Conservation (phyloP, 495 filamentous ascomycete genomes). For the Tuber aestivum region DNA sequence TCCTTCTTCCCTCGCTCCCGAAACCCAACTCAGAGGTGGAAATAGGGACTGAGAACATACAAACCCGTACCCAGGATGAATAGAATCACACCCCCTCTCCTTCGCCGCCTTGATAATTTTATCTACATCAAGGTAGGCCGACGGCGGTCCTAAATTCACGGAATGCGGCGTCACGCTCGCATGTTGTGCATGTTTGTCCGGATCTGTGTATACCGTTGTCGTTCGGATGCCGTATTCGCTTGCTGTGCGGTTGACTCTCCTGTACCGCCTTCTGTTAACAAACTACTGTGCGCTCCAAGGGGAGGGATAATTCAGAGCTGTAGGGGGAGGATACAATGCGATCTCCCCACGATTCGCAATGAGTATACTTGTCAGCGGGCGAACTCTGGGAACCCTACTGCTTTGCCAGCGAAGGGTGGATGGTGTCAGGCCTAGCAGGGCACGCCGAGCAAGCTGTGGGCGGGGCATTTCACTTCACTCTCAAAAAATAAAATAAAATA, state of each 20-base stretch:
- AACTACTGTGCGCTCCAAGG: not conserved
- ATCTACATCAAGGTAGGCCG: slow-evolving; percentile 86
- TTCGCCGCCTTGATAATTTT: slow-evolving; percentile 84
- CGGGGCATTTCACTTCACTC: not conserved
- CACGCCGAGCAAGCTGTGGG: not conserved
- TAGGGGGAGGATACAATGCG: slow-evolving; percentile 57
- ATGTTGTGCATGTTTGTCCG: slow-evolving; percentile 82
- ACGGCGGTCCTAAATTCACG: slow-evolving; percentile 71
- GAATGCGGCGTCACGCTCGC: slow-evolving; percentile 75
- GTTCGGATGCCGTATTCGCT: slow-evolving; percentile 82
- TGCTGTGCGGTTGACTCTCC: slow-evolving; percentile 80
- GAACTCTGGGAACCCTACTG: not conserved
- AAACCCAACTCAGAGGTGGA: not conserved
- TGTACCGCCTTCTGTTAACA: slow-evolving; percentile 36
- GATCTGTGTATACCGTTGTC: slow-evolving; percentile 90
- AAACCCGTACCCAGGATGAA: slow-evolving; percentile 98
- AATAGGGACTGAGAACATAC: slow-evolving; percentile 47
- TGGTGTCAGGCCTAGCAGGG: not conserved
- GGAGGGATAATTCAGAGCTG: not conserved
- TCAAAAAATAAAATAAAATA: not conserved
- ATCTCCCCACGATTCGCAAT: slow-evolving; percentile 98
- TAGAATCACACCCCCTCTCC: slow-evolving; percentile 72
- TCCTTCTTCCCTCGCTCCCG: not conserved
- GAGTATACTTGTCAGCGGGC: slow-evolving; percentile 72
- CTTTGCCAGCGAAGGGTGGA: not conserved